These are phyloP conservation scores for Malus asiatica DNA, from an alignment of 306 rosid genomes.

Conservation along the genomic window DNA sequence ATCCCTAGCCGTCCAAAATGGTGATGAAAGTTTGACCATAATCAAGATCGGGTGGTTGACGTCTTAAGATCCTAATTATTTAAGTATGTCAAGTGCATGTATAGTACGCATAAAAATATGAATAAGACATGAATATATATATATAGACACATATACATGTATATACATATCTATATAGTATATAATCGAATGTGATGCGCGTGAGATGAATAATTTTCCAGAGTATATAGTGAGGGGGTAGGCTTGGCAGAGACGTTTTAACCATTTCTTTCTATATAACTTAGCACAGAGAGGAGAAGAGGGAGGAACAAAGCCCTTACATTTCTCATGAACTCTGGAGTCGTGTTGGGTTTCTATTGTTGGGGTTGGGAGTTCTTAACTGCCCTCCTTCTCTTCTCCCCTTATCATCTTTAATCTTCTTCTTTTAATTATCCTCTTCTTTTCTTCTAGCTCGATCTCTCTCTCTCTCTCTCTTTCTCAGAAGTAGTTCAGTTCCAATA, in stretches of 20 bases:
- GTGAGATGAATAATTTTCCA: slow-evolving; percentile 16
- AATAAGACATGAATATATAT: neutral
- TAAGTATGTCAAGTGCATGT: neutral
- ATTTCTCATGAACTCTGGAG: slow-evolving; percentile 96
- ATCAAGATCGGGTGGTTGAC: slow-evolving; percentile 14
- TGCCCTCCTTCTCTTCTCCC: slow-evolving; percentile 90
- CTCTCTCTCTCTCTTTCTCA: neutral
- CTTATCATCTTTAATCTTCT: slow-evolving; percentile 1
- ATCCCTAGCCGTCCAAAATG: neutral
- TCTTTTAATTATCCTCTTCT: neutral
- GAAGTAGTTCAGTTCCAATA: neutral
- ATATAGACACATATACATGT: neutral
- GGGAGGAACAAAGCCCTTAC: slow-evolving; percentile 29
- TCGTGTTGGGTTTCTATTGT: slow-evolving; percentile 98
- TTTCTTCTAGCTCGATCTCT: neutral
- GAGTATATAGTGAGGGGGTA: slow-evolving; percentile 21
- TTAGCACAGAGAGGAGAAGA: slow-evolving; percentile 2
- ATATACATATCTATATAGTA: neutral
- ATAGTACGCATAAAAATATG: neutral
- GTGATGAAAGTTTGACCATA: neutral
- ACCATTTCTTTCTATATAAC: slow-evolving; percentile 9
- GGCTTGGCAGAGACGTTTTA: slow-evolving; percentile 54
- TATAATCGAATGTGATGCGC: slow-evolving; percentile 4
- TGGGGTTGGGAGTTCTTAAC: slow-evolving; percentile 99
- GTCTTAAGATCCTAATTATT: neutral